These are phyloP conservation scores for Penicillium macrosclerotiorum DNA, from an alignment of 495 filamentous ascomycete genomes.

Conservation along the genomic window DNA sequence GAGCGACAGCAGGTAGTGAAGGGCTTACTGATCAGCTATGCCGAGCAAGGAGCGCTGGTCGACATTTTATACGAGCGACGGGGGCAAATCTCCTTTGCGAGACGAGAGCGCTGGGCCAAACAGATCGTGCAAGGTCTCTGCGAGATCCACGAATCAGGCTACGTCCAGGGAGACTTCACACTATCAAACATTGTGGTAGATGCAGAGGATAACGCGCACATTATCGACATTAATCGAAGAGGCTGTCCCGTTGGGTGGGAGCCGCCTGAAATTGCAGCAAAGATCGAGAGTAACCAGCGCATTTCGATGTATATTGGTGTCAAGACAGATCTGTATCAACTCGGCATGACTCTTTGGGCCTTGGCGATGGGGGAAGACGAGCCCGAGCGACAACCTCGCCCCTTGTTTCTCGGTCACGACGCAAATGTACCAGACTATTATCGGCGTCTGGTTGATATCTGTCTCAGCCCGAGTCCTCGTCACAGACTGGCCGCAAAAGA, in stretches of 20 bases:
- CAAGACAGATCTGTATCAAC: conserved; percentile 92
- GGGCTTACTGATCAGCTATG: conserved; percentile 86
- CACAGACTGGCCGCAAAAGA: conserved; percentile 57
- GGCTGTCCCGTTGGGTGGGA: conserved; percentile 98
- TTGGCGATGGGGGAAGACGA: conserved; percentile 85
- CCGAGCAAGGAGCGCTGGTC: conserved; percentile 83
- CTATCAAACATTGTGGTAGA: conserved; percentile 97
- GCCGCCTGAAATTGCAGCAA: conserved; percentile 82
- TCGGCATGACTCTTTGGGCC: conserved; percentile 97
- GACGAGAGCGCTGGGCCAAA: conserved; percentile 85
- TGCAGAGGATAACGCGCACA: conserved; percentile 77
- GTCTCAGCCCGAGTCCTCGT: conserved; percentile 54
- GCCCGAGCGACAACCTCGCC: conserved; percentile 76
- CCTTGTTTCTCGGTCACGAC: conserved; percentile 52
- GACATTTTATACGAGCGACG: conserved; percentile 83
- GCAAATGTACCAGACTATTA: conserved; percentile 58
- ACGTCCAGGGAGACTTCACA: conserved; percentile 97
- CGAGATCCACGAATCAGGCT: conserved; percentile 93
- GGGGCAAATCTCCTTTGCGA: conserved; percentile 63
- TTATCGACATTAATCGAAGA: conserved; percentile 97
- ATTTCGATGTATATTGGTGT: conserved; percentile 98
- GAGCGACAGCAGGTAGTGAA: conserved; percentile 73
- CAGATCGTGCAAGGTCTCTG: conserved; percentile 89
- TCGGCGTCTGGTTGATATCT: conserved; percentile 55
- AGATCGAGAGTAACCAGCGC: conserved; percentile 88